A percentile compares a stretch with the other conserved stretches of the same genome.
Conservation (phyloP, 1,284 basidiomycete species). For the Leccinum fallax region DNA sequence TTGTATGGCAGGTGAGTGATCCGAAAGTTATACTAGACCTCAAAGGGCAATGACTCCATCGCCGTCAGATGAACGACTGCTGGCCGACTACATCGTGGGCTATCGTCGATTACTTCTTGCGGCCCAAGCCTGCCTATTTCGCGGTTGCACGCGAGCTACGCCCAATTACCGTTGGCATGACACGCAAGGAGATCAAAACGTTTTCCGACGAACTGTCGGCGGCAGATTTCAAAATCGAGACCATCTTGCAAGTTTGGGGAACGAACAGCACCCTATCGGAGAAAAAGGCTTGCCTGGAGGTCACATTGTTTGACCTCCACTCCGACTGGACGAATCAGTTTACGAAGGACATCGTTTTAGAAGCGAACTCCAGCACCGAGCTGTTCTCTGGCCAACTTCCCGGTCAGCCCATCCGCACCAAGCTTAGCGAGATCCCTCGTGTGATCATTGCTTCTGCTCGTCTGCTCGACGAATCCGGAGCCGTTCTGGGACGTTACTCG, state of each 20-base stretch:
- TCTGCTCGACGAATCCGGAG: constrained; percentile 57
- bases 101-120: constrained; percentile 76
- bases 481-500: constrained; percentile 73
- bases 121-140: constrained; percentile 77
- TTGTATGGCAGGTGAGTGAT: constrained; percentile 75
- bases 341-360: constrained; percentile 54
- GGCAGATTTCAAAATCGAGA: constrained; percentile 68
- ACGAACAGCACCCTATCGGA: constrained; percentile 72
- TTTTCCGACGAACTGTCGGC: constrained; percentile 60
- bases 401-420: constrained; percentile 68
- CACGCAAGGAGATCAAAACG: constrained; percentile 69
- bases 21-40: neutral
- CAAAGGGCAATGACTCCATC: neutral
- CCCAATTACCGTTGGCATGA: constrained; percentile 78
- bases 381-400: constrained; percentile 70
- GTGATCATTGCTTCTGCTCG: constrained; percentile 78
- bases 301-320: constrained; percentile 70
- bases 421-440: constrained; percentile 63
- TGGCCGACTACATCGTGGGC: constrained; percentile 84
- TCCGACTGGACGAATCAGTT: constrained; percentile 60
- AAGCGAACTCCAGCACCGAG: constrained; percentile 82
- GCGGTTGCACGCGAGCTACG: constrained; percentile 71
- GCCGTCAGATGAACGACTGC: constrained; percentile 70
- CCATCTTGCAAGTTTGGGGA: constrained; percentile 78
- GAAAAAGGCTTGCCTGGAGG: constrained; percentile 62